Percentiles rank a stretch among this genome's conserved stretches.
phyloP scores from a whole-genome alignment of 371 early-diverging fungal species.

The Actinomortierella wolfii region DNA sequence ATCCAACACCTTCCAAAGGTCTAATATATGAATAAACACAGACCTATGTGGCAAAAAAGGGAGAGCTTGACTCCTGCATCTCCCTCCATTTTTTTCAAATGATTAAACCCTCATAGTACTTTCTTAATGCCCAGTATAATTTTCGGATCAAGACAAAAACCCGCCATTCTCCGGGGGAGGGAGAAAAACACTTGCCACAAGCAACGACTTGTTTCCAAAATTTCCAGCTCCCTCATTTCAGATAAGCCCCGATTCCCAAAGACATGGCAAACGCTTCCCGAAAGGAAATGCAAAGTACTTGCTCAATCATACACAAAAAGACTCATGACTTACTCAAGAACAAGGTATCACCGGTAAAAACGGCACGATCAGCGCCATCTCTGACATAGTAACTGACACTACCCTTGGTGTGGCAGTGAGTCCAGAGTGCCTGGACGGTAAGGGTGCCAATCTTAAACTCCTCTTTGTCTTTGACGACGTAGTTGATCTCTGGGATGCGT shows the following conservation, averaged over 20 bases:
- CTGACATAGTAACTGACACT: conserved; percentile 85
- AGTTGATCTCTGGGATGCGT: conserved; percentile 84
- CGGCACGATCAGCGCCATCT: conserved; percentile 55
- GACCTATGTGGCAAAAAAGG: too few relatives aligned
- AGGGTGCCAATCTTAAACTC: conserved; percentile 78
- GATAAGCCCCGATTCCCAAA: neutral
- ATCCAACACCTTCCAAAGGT: too few relatives aligned
- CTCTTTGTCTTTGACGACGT: conserved; percentile 74
- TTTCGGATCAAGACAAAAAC: too few relatives aligned
- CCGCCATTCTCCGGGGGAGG: too few relatives aligned
- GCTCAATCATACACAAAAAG: too few relatives aligned
- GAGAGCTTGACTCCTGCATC: too few relatives aligned
- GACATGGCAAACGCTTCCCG: neutral
- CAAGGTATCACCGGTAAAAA: conserved; percentile 84
- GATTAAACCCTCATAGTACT: too few relatives aligned
- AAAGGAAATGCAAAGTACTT: neutral
- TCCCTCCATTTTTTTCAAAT: too few relatives aligned
- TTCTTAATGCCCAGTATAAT: too few relatives aligned
- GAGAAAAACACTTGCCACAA: too few relatives aligned
- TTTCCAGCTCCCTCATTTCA: neutral
- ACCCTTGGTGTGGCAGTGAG: conserved; percentile 91
- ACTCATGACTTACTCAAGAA: conserved; percentile 62
- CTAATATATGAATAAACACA: too few relatives aligned
- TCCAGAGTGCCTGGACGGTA: conserved; percentile 66
- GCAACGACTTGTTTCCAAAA: too few relatives aligned